Conservation (phyloP, 2,329 filamentous ascomycete species). For the Polychaeton citri region DNA sequence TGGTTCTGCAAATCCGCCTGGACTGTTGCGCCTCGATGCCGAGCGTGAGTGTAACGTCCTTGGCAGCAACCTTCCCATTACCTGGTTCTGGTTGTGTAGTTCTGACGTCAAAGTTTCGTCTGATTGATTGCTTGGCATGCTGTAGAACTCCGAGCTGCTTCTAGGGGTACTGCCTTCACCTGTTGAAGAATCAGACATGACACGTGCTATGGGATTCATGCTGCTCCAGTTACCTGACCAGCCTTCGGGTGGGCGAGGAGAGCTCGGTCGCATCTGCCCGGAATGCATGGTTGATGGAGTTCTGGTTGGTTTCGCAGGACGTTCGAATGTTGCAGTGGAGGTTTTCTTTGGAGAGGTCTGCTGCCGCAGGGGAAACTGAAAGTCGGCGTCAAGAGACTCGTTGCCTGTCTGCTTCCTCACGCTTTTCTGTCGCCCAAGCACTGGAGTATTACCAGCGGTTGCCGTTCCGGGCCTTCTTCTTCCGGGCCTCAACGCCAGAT, state of each 20-base stretch:
- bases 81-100: conserved; percentile 42
- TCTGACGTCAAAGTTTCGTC: conserved; percentile 87
- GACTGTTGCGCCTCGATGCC: conserved; percentile 27
- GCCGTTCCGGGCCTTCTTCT: conserved; percentile 16
- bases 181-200: conserved; percentile 66
- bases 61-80: conserved; percentile 38
- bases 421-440: conserved; percentile 11
- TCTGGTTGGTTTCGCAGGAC: conserved; percentile 14
- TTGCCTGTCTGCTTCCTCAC: conserved; percentile 5
- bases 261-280: conserved; percentile 17
- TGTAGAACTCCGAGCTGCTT: conserved; percentile 91
- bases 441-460: conserved; percentile 18
- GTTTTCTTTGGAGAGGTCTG: conserved; percentile 11
- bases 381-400: conserved; percentile 8
- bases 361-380: conserved; percentile 16
- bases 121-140: conserved; percentile 75
- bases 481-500: conserved; percentile 10
- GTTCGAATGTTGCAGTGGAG: conserved; percentile 17
- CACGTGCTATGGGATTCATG: conserved; percentile 45
- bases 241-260: conserved; percentile 22
- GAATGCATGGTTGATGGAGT: conserved; percentile 21
- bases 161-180: conserved; percentile 55
- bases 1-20: conserved; percentile 35
- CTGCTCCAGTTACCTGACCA: conserved; percentile 35
- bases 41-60: conserved; percentile 27